phyloP scores from a whole-genome alignment of 1,139 yeast genomes.

The Magnusiomyces ingens region DNA sequence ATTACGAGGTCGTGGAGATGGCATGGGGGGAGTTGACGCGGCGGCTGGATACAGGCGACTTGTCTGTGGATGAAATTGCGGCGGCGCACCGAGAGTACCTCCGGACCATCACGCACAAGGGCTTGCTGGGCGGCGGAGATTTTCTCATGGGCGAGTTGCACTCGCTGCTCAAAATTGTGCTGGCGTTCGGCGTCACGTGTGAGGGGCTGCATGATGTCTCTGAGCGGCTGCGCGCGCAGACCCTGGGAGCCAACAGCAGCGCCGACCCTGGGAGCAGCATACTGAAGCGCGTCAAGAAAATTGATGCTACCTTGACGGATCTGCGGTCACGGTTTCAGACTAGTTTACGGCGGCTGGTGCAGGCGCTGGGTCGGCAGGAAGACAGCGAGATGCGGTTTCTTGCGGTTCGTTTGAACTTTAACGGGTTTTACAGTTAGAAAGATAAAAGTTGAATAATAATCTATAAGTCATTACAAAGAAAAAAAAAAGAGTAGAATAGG shows the following conservation, averaged over 20 bases:
- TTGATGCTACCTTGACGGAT: constrained; percentile 15
- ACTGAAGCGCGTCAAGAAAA: constrained; percentile 15
- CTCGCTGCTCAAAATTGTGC: constrained; percentile 30
- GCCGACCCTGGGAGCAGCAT: background rate
- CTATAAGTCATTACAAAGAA: background rate
- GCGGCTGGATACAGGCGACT: constrained; percentile 23
- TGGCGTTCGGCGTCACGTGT: constrained; percentile 23
- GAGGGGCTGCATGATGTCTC: constrained; percentile 25
- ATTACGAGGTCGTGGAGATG: constrained; percentile 36
- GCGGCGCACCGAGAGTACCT: constrained; percentile 33
- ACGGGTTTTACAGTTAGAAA: constrained; percentile 27
- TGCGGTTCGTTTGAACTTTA: constrained; percentile 35
- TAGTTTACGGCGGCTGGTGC: constrained; percentile 24
- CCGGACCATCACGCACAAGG: constrained; percentile 32
- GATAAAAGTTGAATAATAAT: background rate
- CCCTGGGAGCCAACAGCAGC: background rate
- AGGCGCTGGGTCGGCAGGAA: constrained; percentile 27
- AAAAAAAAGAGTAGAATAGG: background rate
- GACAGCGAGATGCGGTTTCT: constrained; percentile 35
- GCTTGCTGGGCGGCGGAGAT: constrained; percentile 33
- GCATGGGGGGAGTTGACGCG: constrained; percentile 33
- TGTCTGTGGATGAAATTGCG: constrained; percentile 35
- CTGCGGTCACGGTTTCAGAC: constrained; percentile 21
- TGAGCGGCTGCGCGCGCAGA: constrained; percentile 6
- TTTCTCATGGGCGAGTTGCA: constrained; percentile 32